Conservation (phyloP, 108 stramenopile genomes). For the Nitzschia inconspicua region DNA sequence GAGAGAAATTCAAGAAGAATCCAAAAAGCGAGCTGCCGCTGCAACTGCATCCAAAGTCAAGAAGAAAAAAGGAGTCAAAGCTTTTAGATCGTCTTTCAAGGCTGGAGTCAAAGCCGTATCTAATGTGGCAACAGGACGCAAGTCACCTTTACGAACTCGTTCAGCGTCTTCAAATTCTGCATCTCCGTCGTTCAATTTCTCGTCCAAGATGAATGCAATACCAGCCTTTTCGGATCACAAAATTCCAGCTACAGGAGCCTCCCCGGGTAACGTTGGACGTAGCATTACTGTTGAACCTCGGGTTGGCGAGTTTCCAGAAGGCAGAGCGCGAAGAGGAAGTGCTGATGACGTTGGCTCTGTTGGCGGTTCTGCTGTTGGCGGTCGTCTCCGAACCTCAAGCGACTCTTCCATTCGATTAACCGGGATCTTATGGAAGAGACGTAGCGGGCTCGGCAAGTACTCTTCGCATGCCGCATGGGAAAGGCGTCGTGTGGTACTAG, state of each 20-base stretch:
- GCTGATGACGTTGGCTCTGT: not conserved
- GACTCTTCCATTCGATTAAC: conserved; percentile 47
- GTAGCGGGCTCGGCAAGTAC: conserved; percentile 70
- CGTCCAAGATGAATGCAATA: too few species aligned
- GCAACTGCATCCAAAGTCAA: too few species aligned
- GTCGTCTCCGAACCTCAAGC: not conserved
- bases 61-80: too few species aligned
- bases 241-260: not conserved
- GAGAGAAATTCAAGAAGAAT: conserved; percentile 22
- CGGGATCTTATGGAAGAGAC: conserved; percentile 71
- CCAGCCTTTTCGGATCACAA: too few species aligned
- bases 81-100: too few species aligned
- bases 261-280: not conserved
- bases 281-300: not conserved
- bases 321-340: not conserved
- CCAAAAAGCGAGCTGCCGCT: not conserved
- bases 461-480: conserved; percentile 64
- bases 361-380: not conserved
- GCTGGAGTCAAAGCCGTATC: too few species aligned
- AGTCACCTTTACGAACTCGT: too few species aligned
- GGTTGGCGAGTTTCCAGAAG: not conserved
- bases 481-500: conserved; percentile 57
- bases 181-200: too few species aligned
- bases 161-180: too few species aligned
- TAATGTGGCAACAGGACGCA: too few species aligned